phyloP scores from a whole-genome alignment of 768 basidiomycete genomes.

The Leccinum subtestaceum region DNA sequence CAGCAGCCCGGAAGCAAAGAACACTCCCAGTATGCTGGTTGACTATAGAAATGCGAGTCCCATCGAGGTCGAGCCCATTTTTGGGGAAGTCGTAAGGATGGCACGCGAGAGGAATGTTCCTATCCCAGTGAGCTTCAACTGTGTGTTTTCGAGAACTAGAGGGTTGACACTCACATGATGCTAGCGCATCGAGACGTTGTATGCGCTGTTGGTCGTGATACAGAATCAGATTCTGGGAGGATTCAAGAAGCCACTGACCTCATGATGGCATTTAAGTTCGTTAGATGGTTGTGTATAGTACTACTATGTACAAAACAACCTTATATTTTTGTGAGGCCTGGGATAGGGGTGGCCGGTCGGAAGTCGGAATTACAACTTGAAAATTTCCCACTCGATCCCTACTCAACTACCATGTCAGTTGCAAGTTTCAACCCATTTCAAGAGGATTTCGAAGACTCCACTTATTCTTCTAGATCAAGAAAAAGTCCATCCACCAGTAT shows the following conservation, averaged over 20 bases:
- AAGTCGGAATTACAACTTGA: background rate
- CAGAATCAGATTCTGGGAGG: conserved; percentile 58
- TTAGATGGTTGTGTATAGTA: background rate
- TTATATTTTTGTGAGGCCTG: background rate
- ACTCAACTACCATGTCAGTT: no score
- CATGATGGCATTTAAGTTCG: background rate
- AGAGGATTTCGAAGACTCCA: no score
- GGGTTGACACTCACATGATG: background rate
- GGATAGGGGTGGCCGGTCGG: background rate
- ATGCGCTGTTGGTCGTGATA: conserved; percentile 54
- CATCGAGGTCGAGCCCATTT: conserved; percentile 65
- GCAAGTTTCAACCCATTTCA: no score
- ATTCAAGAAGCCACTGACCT: conserved; percentile 9
- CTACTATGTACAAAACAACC: background rate
- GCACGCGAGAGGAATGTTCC: conserved; percentile 15
- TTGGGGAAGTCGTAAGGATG: conserved; percentile 48
- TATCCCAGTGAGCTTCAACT: conserved; percentile 9
- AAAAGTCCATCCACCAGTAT: no score
- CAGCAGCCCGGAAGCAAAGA: conserved; percentile 39
- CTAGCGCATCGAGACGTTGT: conserved; percentile 62
- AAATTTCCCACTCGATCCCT: no score
- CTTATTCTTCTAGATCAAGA: no score
- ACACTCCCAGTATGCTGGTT: conserved; percentile 62
- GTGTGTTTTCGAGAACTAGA: background rate
- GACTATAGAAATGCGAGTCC: conserved; percentile 49